Base-by-base conservation (phyloP, 1,284 basidiomycete genomes). In the Sporisorium graminicola region DNA sequence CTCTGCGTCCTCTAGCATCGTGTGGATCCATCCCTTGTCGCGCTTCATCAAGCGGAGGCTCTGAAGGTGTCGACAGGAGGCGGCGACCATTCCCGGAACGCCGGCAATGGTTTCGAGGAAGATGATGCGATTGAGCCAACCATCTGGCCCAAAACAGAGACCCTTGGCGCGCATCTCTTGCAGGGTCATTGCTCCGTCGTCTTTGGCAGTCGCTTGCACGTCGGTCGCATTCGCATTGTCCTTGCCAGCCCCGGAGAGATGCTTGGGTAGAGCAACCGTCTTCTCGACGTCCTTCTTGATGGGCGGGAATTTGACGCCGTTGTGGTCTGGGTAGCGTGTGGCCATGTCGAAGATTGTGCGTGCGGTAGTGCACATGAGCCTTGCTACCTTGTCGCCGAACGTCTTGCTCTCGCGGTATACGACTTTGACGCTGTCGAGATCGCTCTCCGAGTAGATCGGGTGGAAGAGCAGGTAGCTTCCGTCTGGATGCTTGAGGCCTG, bases 31-130 rank as follows among this genome's bases (percentile, higher is more conserved):
- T 6, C 80, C 81, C 18, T 71, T 67, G 56, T 82, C 81, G 7
- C 74, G 50, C 37, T 74, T 75, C 73, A 82, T 76, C 9, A 82
- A 53, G 0, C 81, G 57, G 2, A 76, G 59, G 27, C 22, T 35
- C 49, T 80, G 81, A 5, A 79, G 88, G 87, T 96, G 94, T 37
- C 94, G 90, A 47, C 94, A 88, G 29, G 92, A 92, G 2, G 93
- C 95, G 14, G 91, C 94, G 1, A 95, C 94, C 94, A 96, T 95
- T 2, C 95, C 95, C 13, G 86, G 86, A 0, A 86, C 95, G 42
- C 94, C 96, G 6, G 96, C 96, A 57, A 97, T 90, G 58, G 90
- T 92, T 87, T 77, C 79, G 43, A 81, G 65, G 40, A 79, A 79
- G 40, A 82, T 75, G 61, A 81, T 79, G 6, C 79, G 69, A 29